Conservation (phyloP, 306 rosid species). For the Castanopsis chinensis region DNA sequence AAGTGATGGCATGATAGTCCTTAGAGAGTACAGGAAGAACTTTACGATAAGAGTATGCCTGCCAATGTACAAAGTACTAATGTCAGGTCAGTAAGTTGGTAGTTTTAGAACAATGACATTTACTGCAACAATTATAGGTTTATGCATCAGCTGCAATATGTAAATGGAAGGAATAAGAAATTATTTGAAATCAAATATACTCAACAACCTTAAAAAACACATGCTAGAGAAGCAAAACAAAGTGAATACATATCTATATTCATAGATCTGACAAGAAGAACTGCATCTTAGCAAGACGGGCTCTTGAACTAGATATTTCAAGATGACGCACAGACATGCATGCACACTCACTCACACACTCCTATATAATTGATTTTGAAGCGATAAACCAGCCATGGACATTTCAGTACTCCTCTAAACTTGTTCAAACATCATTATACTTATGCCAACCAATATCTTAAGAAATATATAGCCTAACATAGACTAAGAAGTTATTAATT, state of each 20-base stretch:
- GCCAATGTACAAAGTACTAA: slow-evolving; percentile 20
- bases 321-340: background rate
- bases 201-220: too few species aligned
- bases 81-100: slow-evolving; percentile 3
- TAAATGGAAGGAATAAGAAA: background rate
- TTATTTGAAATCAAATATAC: background rate
- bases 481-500: too few species aligned
- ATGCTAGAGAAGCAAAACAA: background rate
- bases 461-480: too few species aligned
- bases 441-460: too few species aligned
- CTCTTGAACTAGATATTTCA: background rate
- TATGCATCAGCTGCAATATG: background rate
- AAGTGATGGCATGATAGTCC: slow-evolving; percentile 59
- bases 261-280: background rate
- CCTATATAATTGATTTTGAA: too few species aligned
- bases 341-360: too few species aligned
- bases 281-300: background rate
- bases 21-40: slow-evolving; percentile 74
- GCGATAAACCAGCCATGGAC: too few species aligned
- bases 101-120: background rate
- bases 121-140: background rate
- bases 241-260: background rate
- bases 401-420: too few species aligned
- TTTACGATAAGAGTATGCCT: slow-evolving; percentile 93
- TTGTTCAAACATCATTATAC: too few species aligned